Conservation (phyloP, 345 rosid genomes). For the Pistacia atlantica region DNA sequence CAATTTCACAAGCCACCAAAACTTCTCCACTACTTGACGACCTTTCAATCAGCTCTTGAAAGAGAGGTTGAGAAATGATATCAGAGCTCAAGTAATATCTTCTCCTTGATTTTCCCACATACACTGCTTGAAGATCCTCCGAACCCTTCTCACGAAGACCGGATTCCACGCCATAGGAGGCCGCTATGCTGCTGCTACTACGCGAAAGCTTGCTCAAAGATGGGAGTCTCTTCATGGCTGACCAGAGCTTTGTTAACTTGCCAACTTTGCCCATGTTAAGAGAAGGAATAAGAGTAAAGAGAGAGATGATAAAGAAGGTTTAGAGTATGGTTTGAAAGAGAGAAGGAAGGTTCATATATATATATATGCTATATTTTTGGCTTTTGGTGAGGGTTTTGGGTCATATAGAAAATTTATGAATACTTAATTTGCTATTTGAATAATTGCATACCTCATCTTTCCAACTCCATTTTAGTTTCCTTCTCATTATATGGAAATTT, state of each 20-base stretch:
- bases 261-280: constrained; percentile 63
- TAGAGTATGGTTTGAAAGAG: constrained; percentile 12
- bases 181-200: constrained; percentile 22
- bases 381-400: constrained; percentile 13
- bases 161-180: background rate
- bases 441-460: background rate
- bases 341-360: constrained; percentile 44
- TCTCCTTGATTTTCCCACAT: constrained; percentile 86
- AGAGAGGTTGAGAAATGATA: constrained; percentile 71
- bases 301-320: background rate
- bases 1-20: constrained; percentile 84
- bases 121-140: constrained; percentile 59
- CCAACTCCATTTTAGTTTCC: background rate
- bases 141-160: background rate
- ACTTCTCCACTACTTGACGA: constrained; percentile 41
- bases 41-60: constrained; percentile 70
- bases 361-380: constrained; percentile 21
- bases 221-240: constrained; percentile 86
- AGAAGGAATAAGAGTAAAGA: background rate
- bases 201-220: constrained; percentile 59
- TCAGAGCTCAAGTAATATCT: constrained; percentile 59
- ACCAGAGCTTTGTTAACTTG: constrained; percentile 80
- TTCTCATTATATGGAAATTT: background rate
- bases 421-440: background rate
- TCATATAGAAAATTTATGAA: background rate